These are phyloP conservation scores for Thielaviopsis cerberus DNA, from an alignment of 2,329 filamentous ascomycete species.

Conservation along the genomic window DNA sequence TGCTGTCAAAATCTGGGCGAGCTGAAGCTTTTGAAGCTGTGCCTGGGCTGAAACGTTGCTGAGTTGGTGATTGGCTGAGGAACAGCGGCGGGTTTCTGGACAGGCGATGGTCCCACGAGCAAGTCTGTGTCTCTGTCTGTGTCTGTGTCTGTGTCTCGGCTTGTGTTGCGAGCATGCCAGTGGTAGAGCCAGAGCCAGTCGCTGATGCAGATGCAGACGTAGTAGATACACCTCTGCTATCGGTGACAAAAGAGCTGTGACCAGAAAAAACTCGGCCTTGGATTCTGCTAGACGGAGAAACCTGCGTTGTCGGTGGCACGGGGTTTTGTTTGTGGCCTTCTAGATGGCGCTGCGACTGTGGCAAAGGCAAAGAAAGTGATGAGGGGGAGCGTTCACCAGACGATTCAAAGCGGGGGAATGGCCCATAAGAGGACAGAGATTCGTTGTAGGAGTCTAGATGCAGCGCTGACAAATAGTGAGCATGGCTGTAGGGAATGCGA, in stretches of 20 bases:
- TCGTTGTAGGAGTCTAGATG: background rate
- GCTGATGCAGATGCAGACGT: background rate
- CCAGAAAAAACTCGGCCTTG: background rate
- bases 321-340: background rate
- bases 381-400: background rate
- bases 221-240: background rate
- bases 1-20: background rate
- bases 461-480: background rate
- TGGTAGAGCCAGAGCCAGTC: background rate
- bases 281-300: background rate
- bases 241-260: background rate
- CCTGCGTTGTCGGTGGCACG: background rate
- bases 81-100: background rate
- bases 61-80: background rate
- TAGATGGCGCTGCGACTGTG: background rate
- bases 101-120: background rate
- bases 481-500: background rate
- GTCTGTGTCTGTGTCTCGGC: conserved; percentile 7
- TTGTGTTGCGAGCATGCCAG: background rate
- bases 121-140: background rate
- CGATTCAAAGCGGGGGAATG: background rate
- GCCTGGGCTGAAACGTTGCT: background rate
- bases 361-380: background rate
- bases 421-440: background rate
- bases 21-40: background rate